phyloP scores from a whole-genome alignment of 352 stramenopile species.

The Phytophthora meadii region DNA sequence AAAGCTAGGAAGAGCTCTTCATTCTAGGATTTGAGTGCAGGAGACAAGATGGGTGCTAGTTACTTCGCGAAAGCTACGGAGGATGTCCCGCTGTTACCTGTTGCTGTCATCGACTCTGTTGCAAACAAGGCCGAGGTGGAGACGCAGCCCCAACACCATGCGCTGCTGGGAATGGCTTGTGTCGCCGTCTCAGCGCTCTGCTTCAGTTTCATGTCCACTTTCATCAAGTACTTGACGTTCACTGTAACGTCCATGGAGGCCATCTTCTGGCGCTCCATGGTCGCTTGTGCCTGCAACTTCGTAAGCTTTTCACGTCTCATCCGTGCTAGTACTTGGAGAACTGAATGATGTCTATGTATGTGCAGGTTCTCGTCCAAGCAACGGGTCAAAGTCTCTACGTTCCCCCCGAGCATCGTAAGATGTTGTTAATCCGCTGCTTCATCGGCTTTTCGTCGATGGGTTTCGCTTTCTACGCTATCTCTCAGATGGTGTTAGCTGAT shows the following conservation, averaged over 20 bases:
- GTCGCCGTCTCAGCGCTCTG: conserved; percentile 66
- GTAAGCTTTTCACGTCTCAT: conserved; percentile 30
- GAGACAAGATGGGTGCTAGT: conserved; percentile 4
- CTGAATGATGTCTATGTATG: background rate
- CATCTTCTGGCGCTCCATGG: conserved; percentile 68
- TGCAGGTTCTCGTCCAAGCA: conserved; percentile 3
- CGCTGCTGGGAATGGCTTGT: conserved; percentile 57
- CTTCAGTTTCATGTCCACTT: conserved; percentile 79
- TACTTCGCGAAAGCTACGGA: conserved; percentile 11
- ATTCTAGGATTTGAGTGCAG: conserved; percentile 13
- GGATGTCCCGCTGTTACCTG: conserved; percentile 14
- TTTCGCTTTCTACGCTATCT: conserved; percentile 71
- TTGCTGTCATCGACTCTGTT: background rate
- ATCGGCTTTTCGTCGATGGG: conserved; percentile 62
- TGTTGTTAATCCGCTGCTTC: conserved; percentile 59
- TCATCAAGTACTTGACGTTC: conserved; percentile 72
- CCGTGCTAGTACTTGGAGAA: background rate
- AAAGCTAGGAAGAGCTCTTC: background rate
- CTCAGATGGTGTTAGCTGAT: conserved; percentile 73
- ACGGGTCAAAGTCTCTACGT: conserved; percentile 38
- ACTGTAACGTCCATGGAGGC: conserved; percentile 72
- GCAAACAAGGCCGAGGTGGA: conserved; percentile 5
- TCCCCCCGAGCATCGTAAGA: conserved; percentile 38
- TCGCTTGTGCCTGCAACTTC: conserved; percentile 56
- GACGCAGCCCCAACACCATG: conserved; percentile 37